A percentile compares a stretch with the other conserved stretches of the same genome.
Conservation (phyloP, 2,329 filamentous ascomycete genomes). For the Curvularia spicifera region DNA sequence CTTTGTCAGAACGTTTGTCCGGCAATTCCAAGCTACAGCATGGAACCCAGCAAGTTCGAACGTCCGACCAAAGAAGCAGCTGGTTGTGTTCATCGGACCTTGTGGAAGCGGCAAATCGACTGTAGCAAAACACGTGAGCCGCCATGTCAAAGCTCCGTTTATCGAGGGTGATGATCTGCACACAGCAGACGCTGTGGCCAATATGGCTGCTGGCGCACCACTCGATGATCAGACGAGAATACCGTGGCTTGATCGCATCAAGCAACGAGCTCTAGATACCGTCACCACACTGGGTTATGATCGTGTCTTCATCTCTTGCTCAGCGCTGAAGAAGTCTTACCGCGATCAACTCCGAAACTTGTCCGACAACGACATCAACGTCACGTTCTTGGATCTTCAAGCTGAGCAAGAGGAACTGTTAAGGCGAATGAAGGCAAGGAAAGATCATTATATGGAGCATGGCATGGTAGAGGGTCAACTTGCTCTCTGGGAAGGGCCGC, state of each 20-base stretch:
- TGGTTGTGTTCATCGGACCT: conserved; percentile 50
- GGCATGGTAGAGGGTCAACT: conserved; percentile 49
- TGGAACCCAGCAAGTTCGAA: conserved; percentile 4
- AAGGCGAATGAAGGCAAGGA: conserved; percentile 34
- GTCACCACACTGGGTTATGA: not conserved
- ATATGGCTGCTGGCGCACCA: conserved; percentile 41
- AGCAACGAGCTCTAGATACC: not conserved
- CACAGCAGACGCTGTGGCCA: conserved; percentile 39
- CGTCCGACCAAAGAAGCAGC: conserved; percentile 21
- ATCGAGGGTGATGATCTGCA: conserved; percentile 54
- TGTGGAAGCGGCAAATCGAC: conserved; percentile 54
- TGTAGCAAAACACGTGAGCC: conserved; percentile 42
- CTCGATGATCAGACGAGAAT: conserved; percentile 22
- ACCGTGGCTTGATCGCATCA: conserved; percentile 4
- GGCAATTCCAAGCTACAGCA: conserved; percentile 29
- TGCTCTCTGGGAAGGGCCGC: conserved; percentile 38
- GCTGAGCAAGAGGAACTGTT: conserved; percentile 37
- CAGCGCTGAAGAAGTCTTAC: conserved; percentile 47
- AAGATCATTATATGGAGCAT: conserved; percentile 49
- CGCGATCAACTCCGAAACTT: conserved; percentile 42
- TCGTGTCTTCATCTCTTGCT: conserved; percentile 47
- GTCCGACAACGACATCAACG: conserved; percentile 20
- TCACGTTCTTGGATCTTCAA: conserved; percentile 50
- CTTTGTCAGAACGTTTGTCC: conserved; percentile 30
- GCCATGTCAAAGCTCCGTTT: conserved; percentile 40